Evolutionary conservation across 1,284 basidiomycete genomes (phyloP), one percentile per base, ranked within the genome.

Genomic region (Termitomyces sp.): DNA sequence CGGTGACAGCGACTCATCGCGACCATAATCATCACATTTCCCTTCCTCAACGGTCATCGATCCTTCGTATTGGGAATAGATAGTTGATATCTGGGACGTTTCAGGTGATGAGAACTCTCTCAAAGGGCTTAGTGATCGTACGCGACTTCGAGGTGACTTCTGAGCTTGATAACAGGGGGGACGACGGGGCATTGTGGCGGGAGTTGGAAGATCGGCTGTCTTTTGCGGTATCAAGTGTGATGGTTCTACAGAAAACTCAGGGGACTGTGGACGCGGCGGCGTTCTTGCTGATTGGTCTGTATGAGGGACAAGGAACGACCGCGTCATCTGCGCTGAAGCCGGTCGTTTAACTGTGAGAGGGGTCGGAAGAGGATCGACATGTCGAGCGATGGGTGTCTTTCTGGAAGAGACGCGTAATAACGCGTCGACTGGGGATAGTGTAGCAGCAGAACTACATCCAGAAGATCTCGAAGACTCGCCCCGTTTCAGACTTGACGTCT

Each of bases 401-500:
- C 3, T 39, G 2, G 38, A 28, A 42, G 36, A 41, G 7, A 41
- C 53, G 33, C 45, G 47, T 53, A 50, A 52, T 47, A 58, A 24
- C 24, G 50, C 54, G 38, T 55, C 53, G 21, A 54, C 47, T 13
- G 60, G 44, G 26, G 49, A 48, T 28, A 57, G 53, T 30, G 56
- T 57, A 10, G 17, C 26, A 21, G 49, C 48, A 5, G 53, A 57
- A 15, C n/a, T 26, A 5, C 42, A 40, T 6, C 41, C 31, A n/a
- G 53, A 41, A 43, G 55, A 59, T n/a, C 21, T 36, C 1, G 48
- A 53, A 21, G 55, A 49, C 15, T 45, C 50, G 21, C 28, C 52
- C 30, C n/a, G 36, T 13, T 39, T 49, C 28, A 40, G 17, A 48
- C 17, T 39, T 39, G 53, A n/a, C 1, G 31, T 10, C n/a, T 45